phyloP scores from a whole-genome alignment of 2,329 filamentous ascomycete species.

The Colletotrichum acutatum region DNA sequence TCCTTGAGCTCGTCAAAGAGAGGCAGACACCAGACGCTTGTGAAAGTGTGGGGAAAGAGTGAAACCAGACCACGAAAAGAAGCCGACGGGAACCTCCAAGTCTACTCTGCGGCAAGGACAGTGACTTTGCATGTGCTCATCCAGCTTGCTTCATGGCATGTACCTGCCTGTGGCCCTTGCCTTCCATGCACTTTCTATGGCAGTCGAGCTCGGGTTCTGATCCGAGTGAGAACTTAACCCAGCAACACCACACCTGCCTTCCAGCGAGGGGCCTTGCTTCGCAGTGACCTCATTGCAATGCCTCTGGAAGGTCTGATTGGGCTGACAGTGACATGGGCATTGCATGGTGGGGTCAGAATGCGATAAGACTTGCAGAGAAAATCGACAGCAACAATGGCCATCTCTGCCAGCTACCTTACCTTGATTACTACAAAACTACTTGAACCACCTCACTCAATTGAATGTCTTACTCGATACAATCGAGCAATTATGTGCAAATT shows the following conservation, averaged over 20 bases:
- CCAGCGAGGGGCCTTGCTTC: neutral
- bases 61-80: slow-evolving; percentile 11
- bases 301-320: neutral
- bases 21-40: slow-evolving; percentile 36
- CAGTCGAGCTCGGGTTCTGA: neutral
- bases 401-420: neutral
- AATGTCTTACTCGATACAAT: slow-evolving; percentile 16
- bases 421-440: neutral
- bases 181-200: neutral
- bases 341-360: slow-evolving; percentile 10
- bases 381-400: neutral
- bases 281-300: slow-evolving; percentile 11
- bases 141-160: slow-evolving; percentile 11
- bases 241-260: neutral
- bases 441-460: neutral
- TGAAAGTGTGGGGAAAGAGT: slow-evolving; percentile 44
- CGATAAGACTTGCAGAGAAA: slow-evolving; percentile 21
- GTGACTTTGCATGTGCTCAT: slow-evolving; percentile 33
- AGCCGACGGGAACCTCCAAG: neutral
- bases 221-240: neutral
- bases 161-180: neutral
- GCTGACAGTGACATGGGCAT: neutral
- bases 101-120: neutral
- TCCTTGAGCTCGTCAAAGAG: slow-evolving; percentile 6
- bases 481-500: slow-evolving; percentile 11